A percentile compares a stretch with the other conserved stretches of the same genome.
Evolutionary conservation across 164 flowering plant genomes (phyloP).

Genomic region (Sedum album): DNA sequence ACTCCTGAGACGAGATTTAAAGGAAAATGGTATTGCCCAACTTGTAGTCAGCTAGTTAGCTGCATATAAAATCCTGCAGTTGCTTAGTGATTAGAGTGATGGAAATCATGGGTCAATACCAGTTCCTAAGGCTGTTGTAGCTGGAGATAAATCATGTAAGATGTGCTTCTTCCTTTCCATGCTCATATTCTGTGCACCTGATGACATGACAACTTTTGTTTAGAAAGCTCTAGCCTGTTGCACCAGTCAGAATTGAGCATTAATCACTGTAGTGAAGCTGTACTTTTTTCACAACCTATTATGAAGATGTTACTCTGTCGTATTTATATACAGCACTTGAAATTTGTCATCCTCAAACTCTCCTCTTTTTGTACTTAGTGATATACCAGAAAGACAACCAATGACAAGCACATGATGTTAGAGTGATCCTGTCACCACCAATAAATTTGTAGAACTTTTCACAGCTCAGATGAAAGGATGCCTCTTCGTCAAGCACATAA

Average conservation of each 20-base stretch:
- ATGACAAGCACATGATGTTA: no score
- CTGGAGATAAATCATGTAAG: not conserved
- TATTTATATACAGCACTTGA: not conserved
- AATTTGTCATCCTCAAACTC: not conserved
- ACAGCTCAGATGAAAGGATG: no score
- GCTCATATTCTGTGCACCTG: no score
- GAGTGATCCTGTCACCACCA: no score
- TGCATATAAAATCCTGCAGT: not conserved
- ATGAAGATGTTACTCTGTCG: not conserved
- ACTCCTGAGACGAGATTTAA: slow-evolving; percentile 98
- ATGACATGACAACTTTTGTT: not conserved
- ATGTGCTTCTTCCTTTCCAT: not conserved
- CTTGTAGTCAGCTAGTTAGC: slow-evolving; percentile 44
- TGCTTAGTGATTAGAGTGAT: not conserved
- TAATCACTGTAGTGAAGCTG: not conserved
- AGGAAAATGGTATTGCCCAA: slow-evolving; percentile 97
- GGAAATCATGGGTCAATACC: not conserved
- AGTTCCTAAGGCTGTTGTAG: not conserved
- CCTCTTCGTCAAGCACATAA: no score
- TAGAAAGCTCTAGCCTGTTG: no score
- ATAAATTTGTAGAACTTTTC: no score
- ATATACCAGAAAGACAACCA: no score
- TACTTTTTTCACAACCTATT: not conserved
- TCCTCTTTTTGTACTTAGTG: no score
- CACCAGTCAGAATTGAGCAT: no score